Percentiles rank a stretch among this genome's conserved stretches.
Evolutionary conservation across 257 asterid species (phyloP).

Genomic region (Prunella vulgaris): DNA sequence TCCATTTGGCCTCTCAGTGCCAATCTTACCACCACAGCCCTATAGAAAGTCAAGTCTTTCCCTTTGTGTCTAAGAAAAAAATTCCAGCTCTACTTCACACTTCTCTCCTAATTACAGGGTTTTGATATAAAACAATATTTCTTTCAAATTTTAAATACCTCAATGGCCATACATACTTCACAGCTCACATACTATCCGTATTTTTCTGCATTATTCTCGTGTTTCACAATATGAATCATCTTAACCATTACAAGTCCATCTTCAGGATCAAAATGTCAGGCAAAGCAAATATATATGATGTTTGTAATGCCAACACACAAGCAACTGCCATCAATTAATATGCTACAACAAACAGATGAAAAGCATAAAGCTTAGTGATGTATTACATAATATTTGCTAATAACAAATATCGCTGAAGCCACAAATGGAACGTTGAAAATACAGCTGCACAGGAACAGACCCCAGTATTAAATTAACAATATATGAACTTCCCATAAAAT

Average conservation of each 20-base stretch:
- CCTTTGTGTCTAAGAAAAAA: not conserved
- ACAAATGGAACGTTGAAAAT: not conserved
- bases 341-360: constrained; percentile 2
- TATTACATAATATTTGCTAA: not conserved
- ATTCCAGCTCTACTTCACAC: not conserved
- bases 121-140: not conserved
- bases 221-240: not conserved
- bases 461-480: not conserved
- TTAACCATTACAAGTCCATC: constrained; percentile 5
- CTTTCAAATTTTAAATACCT: not conserved
- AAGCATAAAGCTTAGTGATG: constrained; percentile 8
- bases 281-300: constrained; percentile 6
- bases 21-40: not conserved
- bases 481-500: not conserved
- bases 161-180: not conserved
- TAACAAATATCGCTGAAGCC: not conserved
- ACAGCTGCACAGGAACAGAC: not conserved
- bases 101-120: not conserved
- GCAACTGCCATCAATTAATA: not conserved
- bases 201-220: not conserved
- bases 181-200: not conserved
- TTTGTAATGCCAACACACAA: not conserved
- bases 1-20: not conserved
- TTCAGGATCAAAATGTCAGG: not conserved
- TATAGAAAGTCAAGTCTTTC: not conserved